phyloP scores from a whole-genome alignment of 768 basidiomycete genomes.

The Daedaleopsis sinensis region DNA sequence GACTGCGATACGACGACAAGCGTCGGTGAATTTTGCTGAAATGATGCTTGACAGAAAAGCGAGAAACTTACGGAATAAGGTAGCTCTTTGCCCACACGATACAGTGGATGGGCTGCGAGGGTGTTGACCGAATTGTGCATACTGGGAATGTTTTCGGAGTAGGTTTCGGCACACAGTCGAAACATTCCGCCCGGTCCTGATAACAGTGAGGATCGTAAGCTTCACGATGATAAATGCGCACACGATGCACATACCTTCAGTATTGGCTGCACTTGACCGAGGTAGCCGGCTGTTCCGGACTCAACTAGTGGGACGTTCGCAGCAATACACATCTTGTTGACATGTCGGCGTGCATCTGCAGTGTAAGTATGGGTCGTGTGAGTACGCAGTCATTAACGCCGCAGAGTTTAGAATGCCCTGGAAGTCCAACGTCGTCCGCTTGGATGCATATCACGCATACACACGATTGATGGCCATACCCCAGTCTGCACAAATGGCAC shows the following conservation, averaged over 20 bases:
- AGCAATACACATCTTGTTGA: conserved; percentile 98
- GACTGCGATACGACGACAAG: conserved; percentile 46
- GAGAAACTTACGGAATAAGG: conserved; percentile 74
- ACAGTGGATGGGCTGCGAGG: conserved; percentile 96
- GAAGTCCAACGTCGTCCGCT: no score
- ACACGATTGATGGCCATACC: no score
- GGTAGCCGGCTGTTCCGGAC: conserved; percentile 94
- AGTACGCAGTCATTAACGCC: neutral
- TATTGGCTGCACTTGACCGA: conserved; percentile 95
- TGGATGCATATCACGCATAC: no score
- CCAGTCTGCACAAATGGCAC: no score
- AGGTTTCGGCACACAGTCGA: conserved; percentile 93
- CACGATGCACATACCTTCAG: conserved; percentile 60
- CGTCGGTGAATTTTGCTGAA: neutral
- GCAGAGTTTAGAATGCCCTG: neutral
- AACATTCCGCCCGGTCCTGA: conserved; percentile 91
- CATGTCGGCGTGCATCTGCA: conserved; percentile 89
- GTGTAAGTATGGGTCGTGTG: neutral
- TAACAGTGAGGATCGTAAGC: neutral
- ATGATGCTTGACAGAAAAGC: neutral
- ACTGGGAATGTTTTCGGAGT: conserved; percentile 95
- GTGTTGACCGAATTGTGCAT: conserved; percentile 96
- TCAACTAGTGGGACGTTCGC: conserved; percentile 90
- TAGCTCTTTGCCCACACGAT: conserved; percentile 99
- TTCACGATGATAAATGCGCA: neutral